These are phyloP conservation scores for Exophiala sideris DNA, from an alignment of 2,329 filamentous ascomycete species.

Conservation along the genomic window DNA sequence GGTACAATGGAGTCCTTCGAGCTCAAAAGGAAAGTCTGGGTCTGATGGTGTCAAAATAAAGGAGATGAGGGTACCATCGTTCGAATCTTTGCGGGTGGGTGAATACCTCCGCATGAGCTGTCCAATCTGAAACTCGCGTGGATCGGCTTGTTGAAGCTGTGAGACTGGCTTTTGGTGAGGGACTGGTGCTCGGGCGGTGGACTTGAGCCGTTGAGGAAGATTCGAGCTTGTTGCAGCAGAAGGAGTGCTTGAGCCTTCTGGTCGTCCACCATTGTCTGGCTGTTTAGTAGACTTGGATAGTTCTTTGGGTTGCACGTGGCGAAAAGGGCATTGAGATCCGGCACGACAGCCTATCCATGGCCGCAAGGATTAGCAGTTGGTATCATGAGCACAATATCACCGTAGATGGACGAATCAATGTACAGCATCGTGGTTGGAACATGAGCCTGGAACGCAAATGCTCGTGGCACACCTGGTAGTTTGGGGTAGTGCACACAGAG, in stretches of 20 bases:
- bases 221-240: conserved; percentile 14
- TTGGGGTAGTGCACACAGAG: conserved; percentile 7
- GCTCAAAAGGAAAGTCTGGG: conserved; percentile 78
- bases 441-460: background rate
- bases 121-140: conserved; percentile 69
- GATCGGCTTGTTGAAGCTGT: conserved; percentile 61
- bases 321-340: conserved; percentile 50
- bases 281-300: conserved; percentile 29
- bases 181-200: background rate
- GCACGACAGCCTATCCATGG: conserved; percentile 47
- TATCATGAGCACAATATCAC: too few relatives aligned
- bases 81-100: conserved; percentile 44
- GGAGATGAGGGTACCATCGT: conserved; percentile 55
- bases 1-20: conserved; percentile 64
- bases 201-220: conserved; percentile 13
- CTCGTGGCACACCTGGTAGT: background rate
- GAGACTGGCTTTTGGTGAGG: conserved; percentile 62
- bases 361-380: background rate
- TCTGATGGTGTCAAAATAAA: conserved; percentile 72
- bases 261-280: conserved; percentile 16
- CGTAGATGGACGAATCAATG: too few relatives aligned
- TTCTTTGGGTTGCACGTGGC: conserved; percentile 35
- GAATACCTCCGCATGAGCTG: conserved; percentile 68
- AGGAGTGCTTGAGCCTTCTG: conserved; percentile 18
- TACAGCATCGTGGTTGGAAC: background rate